A percentile compares a stretch with the other conserved stretches of the same genome.
Conservation (phyloP, 208 protist species). For the Acanthamoeba castellanii region DNA sequence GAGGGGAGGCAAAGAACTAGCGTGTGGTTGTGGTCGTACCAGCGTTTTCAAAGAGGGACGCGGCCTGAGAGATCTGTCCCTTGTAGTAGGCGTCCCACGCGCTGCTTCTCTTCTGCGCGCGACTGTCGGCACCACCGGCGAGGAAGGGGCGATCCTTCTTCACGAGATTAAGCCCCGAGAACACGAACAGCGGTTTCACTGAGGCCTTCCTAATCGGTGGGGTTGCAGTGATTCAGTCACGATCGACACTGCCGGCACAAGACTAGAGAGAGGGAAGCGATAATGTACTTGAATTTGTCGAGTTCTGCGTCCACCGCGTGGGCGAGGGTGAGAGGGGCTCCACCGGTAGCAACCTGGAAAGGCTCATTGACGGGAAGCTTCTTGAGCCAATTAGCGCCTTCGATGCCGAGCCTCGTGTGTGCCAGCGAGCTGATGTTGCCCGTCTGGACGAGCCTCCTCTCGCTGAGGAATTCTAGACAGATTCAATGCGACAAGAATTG, state of each 20-base stretch:
- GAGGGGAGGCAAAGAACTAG: not conserved
- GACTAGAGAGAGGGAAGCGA: not conserved
- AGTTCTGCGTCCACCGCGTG: not conserved
- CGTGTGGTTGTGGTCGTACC: not conserved
- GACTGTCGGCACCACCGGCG: not conserved
- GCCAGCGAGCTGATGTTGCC: slow-evolving; percentile 30
- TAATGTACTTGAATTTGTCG: not conserved
- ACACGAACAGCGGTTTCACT: not conserved
- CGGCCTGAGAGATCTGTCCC: slow-evolving; percentile 43
- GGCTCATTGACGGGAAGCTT: slow-evolving; percentile 13
- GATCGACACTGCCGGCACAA: not conserved
- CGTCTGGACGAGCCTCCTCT: slow-evolving; percentile 35
- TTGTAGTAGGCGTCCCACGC: slow-evolving; percentile 21
- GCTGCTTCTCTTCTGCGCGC: not conserved
- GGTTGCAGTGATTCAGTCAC: not conserved
- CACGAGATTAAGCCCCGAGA: slow-evolving; percentile 33
- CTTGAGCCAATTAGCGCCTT: not conserved
- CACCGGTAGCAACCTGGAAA: slow-evolving; percentile 2
- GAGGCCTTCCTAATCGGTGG: slow-evolving; percentile 10
- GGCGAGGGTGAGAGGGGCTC: not conserved
- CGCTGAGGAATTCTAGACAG: not conserved
- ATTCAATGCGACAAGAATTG: not conserved
- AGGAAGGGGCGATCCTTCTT: slow-evolving; percentile 27
- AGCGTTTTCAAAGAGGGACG: slow-evolving; percentile 18
- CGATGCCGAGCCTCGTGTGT: slow-evolving; percentile 20